phyloP scores from a whole-genome alignment of 305 asterid species.

The Fraxinus floribunda region DNA sequence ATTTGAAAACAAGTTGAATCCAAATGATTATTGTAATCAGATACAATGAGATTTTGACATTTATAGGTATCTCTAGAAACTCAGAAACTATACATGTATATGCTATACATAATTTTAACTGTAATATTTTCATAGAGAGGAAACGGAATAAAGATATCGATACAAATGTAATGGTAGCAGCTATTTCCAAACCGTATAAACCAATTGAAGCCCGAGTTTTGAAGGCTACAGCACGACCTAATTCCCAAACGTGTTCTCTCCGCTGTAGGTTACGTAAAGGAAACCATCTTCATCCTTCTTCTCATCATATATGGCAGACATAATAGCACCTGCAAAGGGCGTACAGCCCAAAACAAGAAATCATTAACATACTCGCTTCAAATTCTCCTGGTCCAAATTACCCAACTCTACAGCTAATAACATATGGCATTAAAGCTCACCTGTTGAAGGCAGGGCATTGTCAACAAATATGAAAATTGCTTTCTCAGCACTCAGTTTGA shows the following conservation, averaged over 20 bases:
- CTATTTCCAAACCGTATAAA: not conserved
- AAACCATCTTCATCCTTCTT: slow-evolving; percentile 46
- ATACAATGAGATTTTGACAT: not conserved
- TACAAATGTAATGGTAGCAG: not conserved
- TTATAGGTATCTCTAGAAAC: not conserved
- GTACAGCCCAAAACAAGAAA: not conserved
- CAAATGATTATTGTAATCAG: not conserved
- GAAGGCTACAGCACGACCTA: slow-evolving; percentile 13
- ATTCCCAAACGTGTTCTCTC: slow-evolving; percentile 51
- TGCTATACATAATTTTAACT: slow-evolving; percentile 12
- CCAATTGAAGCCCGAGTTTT: not conserved
- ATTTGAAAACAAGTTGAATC: not conserved
- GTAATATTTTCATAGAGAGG: not conserved
- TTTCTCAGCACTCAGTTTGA: slow-evolving; percentile 52
- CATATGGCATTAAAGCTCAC: slow-evolving; percentile 17
- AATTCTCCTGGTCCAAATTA: not conserved
- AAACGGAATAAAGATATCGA: not conserved
- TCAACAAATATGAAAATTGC: slow-evolving; percentile 48
- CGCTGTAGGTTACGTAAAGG: slow-evolving; percentile 46
- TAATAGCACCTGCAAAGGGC: slow-evolving; percentile 38
- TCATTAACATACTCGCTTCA: not conserved
- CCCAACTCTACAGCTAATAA: not conserved
- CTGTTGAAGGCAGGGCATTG: slow-evolving; percentile 49
- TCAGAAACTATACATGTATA: slow-evolving; percentile 2
- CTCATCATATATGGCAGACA: slow-evolving; percentile 46